These are phyloP conservation scores for Urochloa ruziziensis DNA, from an alignment of 176 grass and related monocot species.

Conservation along the genomic window DNA sequence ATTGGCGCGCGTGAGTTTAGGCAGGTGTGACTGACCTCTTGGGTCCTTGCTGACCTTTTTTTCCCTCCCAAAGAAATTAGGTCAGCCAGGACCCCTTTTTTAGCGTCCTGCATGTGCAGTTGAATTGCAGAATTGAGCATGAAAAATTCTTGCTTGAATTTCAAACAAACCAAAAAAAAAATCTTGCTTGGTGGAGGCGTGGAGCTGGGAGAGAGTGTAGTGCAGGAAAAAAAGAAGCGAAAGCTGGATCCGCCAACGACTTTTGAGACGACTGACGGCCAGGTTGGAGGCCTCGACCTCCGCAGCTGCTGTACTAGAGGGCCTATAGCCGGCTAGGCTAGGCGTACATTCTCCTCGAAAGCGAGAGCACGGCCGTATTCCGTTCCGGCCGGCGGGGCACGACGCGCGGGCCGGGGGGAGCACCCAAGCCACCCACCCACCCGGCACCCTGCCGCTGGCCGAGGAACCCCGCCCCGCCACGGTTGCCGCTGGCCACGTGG, in stretches of 20 bases:
- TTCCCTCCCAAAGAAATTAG: too few relatives aligned
- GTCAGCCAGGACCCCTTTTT: too few relatives aligned
- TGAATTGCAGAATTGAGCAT: neutral
- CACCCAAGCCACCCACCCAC: neutral
- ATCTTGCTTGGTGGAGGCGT: too few relatives aligned
- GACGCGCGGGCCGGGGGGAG: neutral
- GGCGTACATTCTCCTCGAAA: neutral
- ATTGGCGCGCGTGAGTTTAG: too few relatives aligned
- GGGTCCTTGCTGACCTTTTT: too few relatives aligned
- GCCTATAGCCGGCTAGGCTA: neutral
- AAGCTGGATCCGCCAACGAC: neutral
- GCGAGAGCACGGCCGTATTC: constrained; percentile 1
- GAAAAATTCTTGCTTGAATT: too few relatives aligned
- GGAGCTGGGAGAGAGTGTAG: neutral
- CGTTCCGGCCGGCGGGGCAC: neutral
- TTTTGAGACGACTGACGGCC: neutral
- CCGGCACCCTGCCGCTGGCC: neutral
- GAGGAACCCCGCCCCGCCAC: neutral
- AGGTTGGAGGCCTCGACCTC: neutral
- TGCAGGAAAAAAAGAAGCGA: neutral
- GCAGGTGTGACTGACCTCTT: too few relatives aligned
- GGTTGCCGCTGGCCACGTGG: neutral
- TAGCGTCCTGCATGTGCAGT: neutral
- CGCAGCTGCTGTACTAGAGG: too few relatives aligned
- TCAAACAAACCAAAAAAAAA: too few relatives aligned